Base-by-base conservation (phyloP, 163 green algal genomes). In the Coccomyxa subellipsoidea region DNA sequence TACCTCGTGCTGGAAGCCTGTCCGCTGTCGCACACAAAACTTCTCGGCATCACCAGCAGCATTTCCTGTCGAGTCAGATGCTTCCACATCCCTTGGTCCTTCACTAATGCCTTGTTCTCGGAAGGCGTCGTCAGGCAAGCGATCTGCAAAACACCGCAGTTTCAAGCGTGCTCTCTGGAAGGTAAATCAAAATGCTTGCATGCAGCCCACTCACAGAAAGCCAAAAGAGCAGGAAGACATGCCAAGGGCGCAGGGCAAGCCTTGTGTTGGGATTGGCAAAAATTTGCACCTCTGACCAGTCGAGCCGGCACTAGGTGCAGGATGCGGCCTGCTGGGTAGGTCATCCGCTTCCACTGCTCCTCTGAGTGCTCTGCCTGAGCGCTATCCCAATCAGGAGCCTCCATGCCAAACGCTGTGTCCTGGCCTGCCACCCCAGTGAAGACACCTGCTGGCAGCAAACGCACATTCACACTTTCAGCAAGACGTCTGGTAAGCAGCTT, bases 301-400 rank as follows among this genome's bases (percentile, higher is more conserved):
- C 54, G 37, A 0, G 83, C 80, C 7, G 94, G 94, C 59, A 97
- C 90, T 29, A 97, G 84, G 84, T 97, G 94, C 80, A 97, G 77
- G 32, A 97, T 92, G 15, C 91, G 82, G 54, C 94, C 94, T 25
- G 92, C 94, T 23, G 94, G 94, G 81, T 96, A 96, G 72, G 96
- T 89, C 66, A 87, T 78, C 21, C 92, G 90, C 69, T 83, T 85
- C 86, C 87, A 91, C 40, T 18, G 36, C 27, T 82, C 37, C 27
- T 89, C 80, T 31, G 21, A 38, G 27, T 47, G 18, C 18, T 78
- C 29, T 34, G 29, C n/a, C 32, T 80, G 69, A 34, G 73, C 37
- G 25, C 77, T 40, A 27, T 40, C 32, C 70, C 70, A 77, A 32
- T 77, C 70, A 39, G 31, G 70, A 32, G 29, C 66, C 27, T 73